phyloP scores from a whole-genome alignment of 352 stramenopile genomes.

The Pseudoperonospora humuli region DNA sequence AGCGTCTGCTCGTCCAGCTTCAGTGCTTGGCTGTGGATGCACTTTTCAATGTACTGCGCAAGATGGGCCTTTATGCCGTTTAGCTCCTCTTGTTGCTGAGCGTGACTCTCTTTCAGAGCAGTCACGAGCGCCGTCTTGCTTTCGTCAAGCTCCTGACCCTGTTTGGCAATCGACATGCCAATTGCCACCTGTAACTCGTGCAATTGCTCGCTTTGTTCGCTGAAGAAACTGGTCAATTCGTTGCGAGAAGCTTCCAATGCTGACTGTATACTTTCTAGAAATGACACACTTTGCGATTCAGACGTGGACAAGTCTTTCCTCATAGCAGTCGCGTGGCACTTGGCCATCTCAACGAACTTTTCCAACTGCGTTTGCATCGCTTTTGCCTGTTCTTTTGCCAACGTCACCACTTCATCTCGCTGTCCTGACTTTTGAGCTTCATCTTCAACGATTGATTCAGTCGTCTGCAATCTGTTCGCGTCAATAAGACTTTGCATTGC shows the following conservation, averaged over 20 bases:
- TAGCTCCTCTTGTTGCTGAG: conserved; percentile 35
- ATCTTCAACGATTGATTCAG: conserved; percentile 14
- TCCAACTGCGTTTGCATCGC: conserved; percentile 28
- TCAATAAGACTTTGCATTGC: conserved; percentile 28
- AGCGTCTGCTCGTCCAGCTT: conserved; percentile 41
- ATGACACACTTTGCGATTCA: conserved; percentile 23
- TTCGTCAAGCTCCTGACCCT: conserved; percentile 31
- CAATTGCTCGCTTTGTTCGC: conserved; percentile 38
- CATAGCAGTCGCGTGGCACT: conserved; percentile 25
- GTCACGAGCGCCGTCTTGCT: conserved; percentile 25
- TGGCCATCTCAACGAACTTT: conserved; percentile 25
- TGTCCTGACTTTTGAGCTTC: conserved; percentile 9
- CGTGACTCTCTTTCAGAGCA: conserved; percentile 28
- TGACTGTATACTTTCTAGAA: conserved; percentile 26
- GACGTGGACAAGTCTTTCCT: conserved; percentile 21
- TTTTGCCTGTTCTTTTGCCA: conserved; percentile 22
- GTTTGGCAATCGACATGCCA: conserved; percentile 37
- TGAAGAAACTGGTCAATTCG: conserved; percentile 32
- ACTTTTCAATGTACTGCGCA: conserved; percentile 37
- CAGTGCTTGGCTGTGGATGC: conserved; percentile 27
- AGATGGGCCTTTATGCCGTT: conserved; percentile 37
- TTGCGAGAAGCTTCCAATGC: conserved; percentile 22
- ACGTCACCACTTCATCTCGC: conserved; percentile 17
- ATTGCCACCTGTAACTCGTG: conserved; percentile 38
- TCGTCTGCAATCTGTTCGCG: conserved; percentile 16